Conservation (phyloP, 2,329 filamentous ascomycete species). For the Botrytis deweyae region DNA sequence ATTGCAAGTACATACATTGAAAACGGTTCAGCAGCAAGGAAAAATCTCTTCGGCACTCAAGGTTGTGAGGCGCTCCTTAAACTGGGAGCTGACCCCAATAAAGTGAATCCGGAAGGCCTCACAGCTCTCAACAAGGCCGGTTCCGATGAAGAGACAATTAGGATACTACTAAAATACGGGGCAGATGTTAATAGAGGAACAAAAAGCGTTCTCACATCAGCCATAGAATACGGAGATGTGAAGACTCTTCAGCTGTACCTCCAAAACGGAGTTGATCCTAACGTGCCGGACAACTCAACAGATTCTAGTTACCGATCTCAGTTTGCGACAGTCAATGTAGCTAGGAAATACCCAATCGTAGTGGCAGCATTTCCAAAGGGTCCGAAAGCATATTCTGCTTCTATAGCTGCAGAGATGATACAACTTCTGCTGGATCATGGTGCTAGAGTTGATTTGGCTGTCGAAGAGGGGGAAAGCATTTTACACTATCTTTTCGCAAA, state of each 20-base stretch:
- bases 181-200: constrained; percentile 36
- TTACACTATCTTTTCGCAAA: constrained; percentile 1
- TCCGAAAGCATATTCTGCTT: neutral
- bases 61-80: constrained; percentile 17
- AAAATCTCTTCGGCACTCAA: neutral
- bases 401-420: neutral
- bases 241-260: neutral
- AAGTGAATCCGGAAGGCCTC: neutral
- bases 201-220: neutral
- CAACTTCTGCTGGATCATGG: constrained; percentile 7
- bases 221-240: neutral
- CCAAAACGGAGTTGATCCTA: constrained; percentile 10
- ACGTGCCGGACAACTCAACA: neutral
- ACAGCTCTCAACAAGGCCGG: constrained; percentile 8
- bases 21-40: neutral
- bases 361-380: neutral
- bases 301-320: neutral
- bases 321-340: too few relatives aligned
- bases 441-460: neutral
- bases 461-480: neutral
- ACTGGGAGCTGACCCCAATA: constrained; percentile 22
- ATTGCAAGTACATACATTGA: constrained; percentile 14
- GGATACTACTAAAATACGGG: constrained; percentile 37
- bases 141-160: constrained; percentile 25
- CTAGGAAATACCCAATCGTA: neutral